phyloP scores from a whole-genome alignment of 805 yeast species.

The Starmera quercuum region DNA sequence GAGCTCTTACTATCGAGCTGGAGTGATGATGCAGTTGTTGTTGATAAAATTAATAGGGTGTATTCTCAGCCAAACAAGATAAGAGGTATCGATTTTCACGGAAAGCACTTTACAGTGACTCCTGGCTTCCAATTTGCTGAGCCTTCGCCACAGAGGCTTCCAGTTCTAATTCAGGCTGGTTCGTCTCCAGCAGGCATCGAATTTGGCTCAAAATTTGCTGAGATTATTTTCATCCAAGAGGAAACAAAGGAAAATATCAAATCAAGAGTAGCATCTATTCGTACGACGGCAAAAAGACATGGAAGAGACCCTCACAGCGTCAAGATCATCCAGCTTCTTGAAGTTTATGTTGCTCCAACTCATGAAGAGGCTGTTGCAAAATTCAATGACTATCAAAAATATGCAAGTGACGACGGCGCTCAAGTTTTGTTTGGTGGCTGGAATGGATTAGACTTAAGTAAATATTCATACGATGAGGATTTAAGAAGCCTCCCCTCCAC shows the following conservation, averaged over 20 bases:
- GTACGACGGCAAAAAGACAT: conserved; percentile 20
- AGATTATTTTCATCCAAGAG: conserved; percentile 26
- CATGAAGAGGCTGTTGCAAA: conserved; percentile 28
- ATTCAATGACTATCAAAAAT: conserved; percentile 18
- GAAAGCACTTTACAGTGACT: conserved; percentile 26
- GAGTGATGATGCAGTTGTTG: conserved; percentile 24
- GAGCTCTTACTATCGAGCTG: conserved; percentile 28
- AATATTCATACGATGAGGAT: conserved; percentile 21
- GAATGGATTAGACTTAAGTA: conserved; percentile 30
- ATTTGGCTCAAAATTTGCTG: conserved; percentile 32
- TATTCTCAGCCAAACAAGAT: conserved; percentile 25
- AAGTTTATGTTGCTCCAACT: conserved; percentile 25
- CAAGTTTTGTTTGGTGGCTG: conserved; percentile 33
- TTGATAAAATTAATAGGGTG: conserved; percentile 12
- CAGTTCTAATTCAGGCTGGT: conserved; percentile 31
- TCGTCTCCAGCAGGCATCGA: conserved; percentile 26
- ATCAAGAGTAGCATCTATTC: conserved; percentile 15
- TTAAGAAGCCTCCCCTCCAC: conserved; percentile 21
- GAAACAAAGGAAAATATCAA: conserved; percentile 21
- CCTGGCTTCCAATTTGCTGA: conserved; percentile 28
- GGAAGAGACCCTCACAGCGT: conserved; percentile 26
- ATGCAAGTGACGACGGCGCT: conserved; percentile 29
- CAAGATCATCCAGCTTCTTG: conserved; percentile 25
- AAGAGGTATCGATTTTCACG: conserved; percentile 26
- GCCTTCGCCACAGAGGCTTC: conserved; percentile 31